These are phyloP conservation scores for Kwoniella mangroviensis DNA, from an alignment of 768 basidiomycete genomes.

Conservation along the genomic window DNA sequence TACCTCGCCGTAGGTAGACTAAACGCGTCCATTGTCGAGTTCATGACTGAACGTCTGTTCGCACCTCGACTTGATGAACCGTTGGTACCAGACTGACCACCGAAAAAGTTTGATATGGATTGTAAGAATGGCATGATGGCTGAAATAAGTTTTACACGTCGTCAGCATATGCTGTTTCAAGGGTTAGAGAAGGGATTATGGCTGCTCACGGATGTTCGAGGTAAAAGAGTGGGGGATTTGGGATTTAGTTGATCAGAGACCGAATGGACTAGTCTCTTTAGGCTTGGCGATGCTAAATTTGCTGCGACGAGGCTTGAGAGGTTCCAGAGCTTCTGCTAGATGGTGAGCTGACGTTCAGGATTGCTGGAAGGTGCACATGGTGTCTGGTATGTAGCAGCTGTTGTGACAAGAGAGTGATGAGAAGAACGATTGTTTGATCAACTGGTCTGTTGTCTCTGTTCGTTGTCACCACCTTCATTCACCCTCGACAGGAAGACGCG, in stretches of 20 bases:
- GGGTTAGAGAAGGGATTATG: background rate
- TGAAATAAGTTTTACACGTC: background rate
- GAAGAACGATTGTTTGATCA: no score
- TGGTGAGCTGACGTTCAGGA: no score
- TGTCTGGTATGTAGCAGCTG: no score
- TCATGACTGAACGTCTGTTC: slow-evolving; percentile 62
- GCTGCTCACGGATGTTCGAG: slow-evolving; percentile 7
- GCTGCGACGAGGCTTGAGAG: background rate
- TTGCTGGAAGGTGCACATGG: no score
- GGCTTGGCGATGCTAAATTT: background rate
- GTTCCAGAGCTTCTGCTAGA: no score
- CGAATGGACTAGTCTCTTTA: background rate
- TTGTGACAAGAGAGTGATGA: no score
- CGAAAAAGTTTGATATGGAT: slow-evolving; percentile 43
- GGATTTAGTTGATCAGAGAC: background rate
- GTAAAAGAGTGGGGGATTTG: background rate
- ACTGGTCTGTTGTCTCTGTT: no score
- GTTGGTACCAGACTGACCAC: slow-evolving; percentile 8
- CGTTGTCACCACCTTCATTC: no score
- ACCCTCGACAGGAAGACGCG: no score
- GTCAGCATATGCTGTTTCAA: background rate
- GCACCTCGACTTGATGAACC: slow-evolving; percentile 36
- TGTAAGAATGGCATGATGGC: slow-evolving; percentile 47
- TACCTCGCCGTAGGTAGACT: slow-evolving; percentile 68
- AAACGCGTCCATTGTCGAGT: slow-evolving; percentile 84